These are phyloP conservation scores for Xylogone sp. DNA, from an alignment of 2,329 filamentous ascomycete species.

Conservation along the genomic window DNA sequence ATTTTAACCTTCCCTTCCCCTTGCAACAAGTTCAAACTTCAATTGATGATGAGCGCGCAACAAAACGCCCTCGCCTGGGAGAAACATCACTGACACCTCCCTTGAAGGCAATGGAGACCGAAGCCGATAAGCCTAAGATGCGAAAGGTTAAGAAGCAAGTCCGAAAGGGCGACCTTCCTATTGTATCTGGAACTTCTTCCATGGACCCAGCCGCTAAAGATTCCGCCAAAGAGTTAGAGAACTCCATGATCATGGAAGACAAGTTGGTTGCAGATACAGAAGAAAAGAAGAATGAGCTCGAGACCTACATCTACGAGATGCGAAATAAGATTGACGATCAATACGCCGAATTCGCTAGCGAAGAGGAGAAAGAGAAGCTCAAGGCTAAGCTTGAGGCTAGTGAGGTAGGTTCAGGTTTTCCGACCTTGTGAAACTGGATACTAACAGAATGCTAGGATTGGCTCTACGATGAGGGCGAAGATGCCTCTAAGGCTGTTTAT, in stretches of 20 bases:
- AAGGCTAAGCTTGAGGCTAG: constrained; percentile 75
- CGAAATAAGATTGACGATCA: constrained; percentile 92
- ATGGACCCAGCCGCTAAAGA: constrained; percentile 68
- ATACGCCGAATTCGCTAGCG: constrained; percentile 82
- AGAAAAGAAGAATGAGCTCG: constrained; percentile 99
- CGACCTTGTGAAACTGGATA: constrained; percentile 1
- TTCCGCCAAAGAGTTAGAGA: constrained; percentile 74
- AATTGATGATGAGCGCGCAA: constrained; percentile 17
- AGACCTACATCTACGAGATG: constrained; percentile 95
- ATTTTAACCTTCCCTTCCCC: constrained; percentile 9
- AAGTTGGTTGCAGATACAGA: constrained; percentile 98
- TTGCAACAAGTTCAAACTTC: constrained; percentile 8
- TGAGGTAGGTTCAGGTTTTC: constrained; percentile 64
- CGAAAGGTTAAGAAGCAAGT: constrained; percentile 99
- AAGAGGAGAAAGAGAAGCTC: constrained; percentile 88
- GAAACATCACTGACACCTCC: constrained; percentile 21
- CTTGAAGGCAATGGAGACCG: constrained; percentile 72
- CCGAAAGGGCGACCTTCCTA: constrained; percentile 90
- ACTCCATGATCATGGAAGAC: constrained; percentile 93
- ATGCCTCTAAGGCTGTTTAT: constrained; percentile 91
- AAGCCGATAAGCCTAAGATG: constrained; percentile 67
- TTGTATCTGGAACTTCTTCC: constrained; percentile 77
- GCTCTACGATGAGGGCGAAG: constrained; percentile 96
- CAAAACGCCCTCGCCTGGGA: constrained; percentile 19
- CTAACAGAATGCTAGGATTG: constrained; percentile 67